These are phyloP conservation scores for Ustilago trichophora DNA, from an alignment of 1,284 basidiomycete species.

Conservation along the genomic window DNA sequence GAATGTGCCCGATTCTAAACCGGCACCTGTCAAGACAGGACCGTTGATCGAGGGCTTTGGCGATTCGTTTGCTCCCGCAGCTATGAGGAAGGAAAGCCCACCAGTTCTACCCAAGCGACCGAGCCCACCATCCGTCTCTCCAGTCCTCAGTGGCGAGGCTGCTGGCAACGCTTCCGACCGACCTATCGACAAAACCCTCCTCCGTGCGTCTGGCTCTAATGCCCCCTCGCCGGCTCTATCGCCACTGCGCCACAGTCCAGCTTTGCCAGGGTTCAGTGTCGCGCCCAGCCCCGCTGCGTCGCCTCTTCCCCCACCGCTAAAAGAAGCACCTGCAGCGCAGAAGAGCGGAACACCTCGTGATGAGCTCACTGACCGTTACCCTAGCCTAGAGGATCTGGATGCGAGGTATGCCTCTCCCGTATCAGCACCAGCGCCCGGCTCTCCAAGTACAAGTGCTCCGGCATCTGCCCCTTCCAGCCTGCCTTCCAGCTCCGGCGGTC, in stretches of 20 bases:
- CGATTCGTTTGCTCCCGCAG: slow-evolving; percentile 30
- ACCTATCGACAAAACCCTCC: slow-evolving; percentile 26
- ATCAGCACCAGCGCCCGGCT: slow-evolving; percentile 2
- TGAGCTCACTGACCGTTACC: slow-evolving; percentile 48
- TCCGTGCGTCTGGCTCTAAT: slow-evolving; percentile 21
- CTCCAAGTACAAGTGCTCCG: slow-evolving; percentile 1
- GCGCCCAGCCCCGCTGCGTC: slow-evolving; percentile 30
- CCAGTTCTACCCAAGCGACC: slow-evolving; percentile 27
- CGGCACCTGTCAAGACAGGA: slow-evolving; percentile 23
- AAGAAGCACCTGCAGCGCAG: slow-evolving; percentile 1
- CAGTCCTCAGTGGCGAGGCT: slow-evolving; percentile 12
- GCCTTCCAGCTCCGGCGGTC: not conserved
- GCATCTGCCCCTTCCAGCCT: slow-evolving; percentile 6
- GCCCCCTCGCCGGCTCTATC: slow-evolving; percentile 33
- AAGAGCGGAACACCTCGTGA: slow-evolving; percentile 12
- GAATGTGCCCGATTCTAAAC: slow-evolving; percentile 13
- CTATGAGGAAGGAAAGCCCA: slow-evolving; percentile 4
- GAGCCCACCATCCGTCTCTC: slow-evolving; percentile 10
- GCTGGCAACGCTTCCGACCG: slow-evolving; percentile 2
- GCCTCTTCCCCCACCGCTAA: slow-evolving; percentile 12
- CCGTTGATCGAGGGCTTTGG: slow-evolving; percentile 36
- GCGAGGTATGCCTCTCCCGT: slow-evolving; percentile 36
- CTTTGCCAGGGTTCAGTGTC: slow-evolving; percentile 48
- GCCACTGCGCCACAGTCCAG: slow-evolving; percentile 46
- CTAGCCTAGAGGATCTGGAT: slow-evolving; percentile 55